Conservation (phyloP, 768 basidiomycete genomes). For the Leccinum ochraceum region DNA sequence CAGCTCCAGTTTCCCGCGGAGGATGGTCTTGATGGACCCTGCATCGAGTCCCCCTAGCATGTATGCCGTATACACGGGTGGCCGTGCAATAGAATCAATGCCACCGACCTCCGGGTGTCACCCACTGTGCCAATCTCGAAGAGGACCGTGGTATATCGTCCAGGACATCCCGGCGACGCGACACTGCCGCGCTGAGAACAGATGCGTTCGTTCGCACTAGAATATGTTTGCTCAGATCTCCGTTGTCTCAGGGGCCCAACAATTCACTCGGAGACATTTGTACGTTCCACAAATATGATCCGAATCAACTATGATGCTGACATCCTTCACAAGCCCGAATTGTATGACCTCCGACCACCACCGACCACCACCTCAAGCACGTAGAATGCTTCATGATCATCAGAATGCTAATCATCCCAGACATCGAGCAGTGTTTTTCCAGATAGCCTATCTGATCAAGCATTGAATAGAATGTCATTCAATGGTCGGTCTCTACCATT, state of each 20-base stretch:
- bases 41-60: neutral
- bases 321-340: neutral
- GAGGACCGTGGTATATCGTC: neutral
- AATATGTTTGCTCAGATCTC: neutral
- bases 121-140: neutral
- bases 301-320: neutral
- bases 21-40: neutral
- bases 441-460: neutral
- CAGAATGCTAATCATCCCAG: neutral
- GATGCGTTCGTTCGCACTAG: neutral
- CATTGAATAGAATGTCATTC: neutral
- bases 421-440: neutral
- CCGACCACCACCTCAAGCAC: neutral
- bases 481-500: neutral
- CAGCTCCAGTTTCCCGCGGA: neutral
- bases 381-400: neutral
- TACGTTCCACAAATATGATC: neutral
- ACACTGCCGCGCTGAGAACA: neutral
- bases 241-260: neutral
- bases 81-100: neutral
- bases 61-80: neutral
- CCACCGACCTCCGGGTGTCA: neutral
- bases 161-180: neutral
- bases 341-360: neutral
- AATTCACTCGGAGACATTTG: neutral